Percentiles rank a stretch among this genome's conserved stretches.
These are phyloP conservation scores for Suillus ampliporus DNA, from an alignment of 768 basidiomycete genomes.

Conservation along the genomic window DNA sequence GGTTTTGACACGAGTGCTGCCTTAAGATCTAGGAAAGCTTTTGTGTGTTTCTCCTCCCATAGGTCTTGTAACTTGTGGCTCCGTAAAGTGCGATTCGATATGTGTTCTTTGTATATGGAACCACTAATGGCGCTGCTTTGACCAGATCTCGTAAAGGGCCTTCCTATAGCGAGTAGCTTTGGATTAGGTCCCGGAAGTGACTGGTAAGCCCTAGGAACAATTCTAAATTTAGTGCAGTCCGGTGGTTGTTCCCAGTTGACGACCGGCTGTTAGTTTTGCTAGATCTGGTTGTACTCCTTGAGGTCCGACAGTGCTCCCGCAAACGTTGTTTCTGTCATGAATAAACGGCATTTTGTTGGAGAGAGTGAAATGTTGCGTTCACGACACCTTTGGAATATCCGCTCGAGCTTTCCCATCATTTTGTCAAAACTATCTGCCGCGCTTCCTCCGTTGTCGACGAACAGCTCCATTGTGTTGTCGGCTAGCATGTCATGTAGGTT, in stretches of 20 bases:
- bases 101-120: constrained; percentile 22
- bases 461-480: constrained; percentile 24
- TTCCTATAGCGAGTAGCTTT: constrained; percentile 39
- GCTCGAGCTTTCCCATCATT: constrained; percentile 12
- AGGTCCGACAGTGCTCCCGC: constrained; percentile 39
- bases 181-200: constrained; percentile 41
- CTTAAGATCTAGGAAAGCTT: constrained; percentile 27
- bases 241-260: constrained; percentile 40
- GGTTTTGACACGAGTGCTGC: constrained; percentile 20
- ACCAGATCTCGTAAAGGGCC: constrained; percentile 39
- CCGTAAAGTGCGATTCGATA: constrained; percentile 33
- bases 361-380: not conserved
- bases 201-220: constrained; percentile 43
- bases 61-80: constrained; percentile 16
- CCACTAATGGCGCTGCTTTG: constrained; percentile 23
- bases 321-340: constrained; percentile 34
- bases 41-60: constrained; percentile 26
- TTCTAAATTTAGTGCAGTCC: constrained; percentile 32
- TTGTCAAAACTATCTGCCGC: constrained; percentile 39
- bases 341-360: not conserved
- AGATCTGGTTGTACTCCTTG: constrained; percentile 42
- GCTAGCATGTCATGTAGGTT: constrained; percentile 26
- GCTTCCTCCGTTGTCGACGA: constrained; percentile 45
- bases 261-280: constrained; percentile 44
- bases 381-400: not conserved